phyloP scores from a whole-genome alignment of 2,329 filamentous ascomycete species.

The Colletotrichum echinochloae region DNA sequence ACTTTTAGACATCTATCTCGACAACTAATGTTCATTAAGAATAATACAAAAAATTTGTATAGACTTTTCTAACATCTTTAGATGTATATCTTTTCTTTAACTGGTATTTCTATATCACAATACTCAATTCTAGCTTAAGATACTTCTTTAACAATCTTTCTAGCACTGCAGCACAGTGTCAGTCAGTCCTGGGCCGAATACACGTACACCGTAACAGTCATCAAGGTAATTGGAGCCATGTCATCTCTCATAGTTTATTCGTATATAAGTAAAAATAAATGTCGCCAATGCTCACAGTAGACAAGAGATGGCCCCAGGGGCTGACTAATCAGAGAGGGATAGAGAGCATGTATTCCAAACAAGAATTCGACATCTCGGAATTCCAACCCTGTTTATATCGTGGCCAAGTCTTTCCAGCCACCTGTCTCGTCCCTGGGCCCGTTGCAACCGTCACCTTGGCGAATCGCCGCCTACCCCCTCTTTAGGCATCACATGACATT shows the following conservation, averaged over 20 bases:
- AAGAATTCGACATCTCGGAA: background rate
- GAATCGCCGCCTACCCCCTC: background rate
- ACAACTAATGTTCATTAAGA: no score
- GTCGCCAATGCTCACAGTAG: background rate
- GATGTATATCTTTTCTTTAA: no score
- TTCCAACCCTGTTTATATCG: background rate
- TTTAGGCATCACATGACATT: background rate
- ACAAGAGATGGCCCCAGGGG: background rate
- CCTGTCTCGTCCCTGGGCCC: no score
- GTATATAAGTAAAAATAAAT: background rate
- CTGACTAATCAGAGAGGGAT: no score
- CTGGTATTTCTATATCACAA: no score
- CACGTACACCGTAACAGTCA: background rate
- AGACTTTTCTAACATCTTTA: no score
- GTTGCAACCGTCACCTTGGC: background rate
- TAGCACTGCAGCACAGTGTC: no score
- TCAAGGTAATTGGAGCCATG: background rate
- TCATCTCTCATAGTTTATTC: background rate
- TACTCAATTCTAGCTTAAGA: no score
- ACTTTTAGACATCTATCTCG: no score
- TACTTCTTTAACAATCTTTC: no score
- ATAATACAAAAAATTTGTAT: no score
- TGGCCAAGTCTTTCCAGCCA: background rate
- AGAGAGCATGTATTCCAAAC: background rate
- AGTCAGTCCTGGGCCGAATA: no score